Evolutionary conservation across 108 stramenopile genomes (phyloP).

Genomic region (Nitzschia inconspicua): DNA sequence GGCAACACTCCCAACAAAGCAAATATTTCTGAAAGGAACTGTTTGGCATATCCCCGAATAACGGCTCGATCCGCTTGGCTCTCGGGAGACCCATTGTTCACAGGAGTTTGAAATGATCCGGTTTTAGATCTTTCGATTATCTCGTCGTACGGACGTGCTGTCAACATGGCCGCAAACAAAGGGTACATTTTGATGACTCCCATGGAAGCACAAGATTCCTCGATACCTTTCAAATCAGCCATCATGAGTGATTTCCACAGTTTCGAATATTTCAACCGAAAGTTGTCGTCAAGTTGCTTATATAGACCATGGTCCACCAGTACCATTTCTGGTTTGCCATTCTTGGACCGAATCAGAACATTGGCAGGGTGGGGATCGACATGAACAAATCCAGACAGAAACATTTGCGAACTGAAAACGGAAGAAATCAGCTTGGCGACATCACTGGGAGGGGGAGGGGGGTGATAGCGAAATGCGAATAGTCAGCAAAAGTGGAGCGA

Average conservation of each 20-base stretch:
- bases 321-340: conserved; percentile 81
- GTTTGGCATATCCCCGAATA: conserved; percentile 88
- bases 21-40: conserved; percentile 83
- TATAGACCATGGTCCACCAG: conserved; percentile 94
- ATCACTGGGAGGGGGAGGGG: conserved; percentile 33
- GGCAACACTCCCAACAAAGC: conserved; percentile 77
- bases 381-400: conserved; percentile 73
- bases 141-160: conserved; percentile 93
- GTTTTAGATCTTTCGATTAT: conserved; percentile 68
- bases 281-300: conserved; percentile 63
- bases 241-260: conserved; percentile 85
- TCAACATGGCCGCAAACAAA: conserved; percentile 90
- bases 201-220: conserved; percentile 64
- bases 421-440: conserved; percentile 71
- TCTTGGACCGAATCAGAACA: conserved; percentile 71
- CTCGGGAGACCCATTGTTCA: conserved; percentile 25
- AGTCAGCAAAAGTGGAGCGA: too few species aligned
- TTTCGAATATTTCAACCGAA: conserved; percentile 74
- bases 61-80: conserved; percentile 76
- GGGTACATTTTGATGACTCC: conserved; percentile 84
- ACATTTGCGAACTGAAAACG: conserved; percentile 79
- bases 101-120: conserved; percentile 15
- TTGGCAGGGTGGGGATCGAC: conserved; percentile 95
- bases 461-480: background rate
- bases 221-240: conserved; percentile 79